phyloP scores from a whole-genome alignment of 2,329 filamentous ascomycete species.

The Blastomyces emzantsi region DNA sequence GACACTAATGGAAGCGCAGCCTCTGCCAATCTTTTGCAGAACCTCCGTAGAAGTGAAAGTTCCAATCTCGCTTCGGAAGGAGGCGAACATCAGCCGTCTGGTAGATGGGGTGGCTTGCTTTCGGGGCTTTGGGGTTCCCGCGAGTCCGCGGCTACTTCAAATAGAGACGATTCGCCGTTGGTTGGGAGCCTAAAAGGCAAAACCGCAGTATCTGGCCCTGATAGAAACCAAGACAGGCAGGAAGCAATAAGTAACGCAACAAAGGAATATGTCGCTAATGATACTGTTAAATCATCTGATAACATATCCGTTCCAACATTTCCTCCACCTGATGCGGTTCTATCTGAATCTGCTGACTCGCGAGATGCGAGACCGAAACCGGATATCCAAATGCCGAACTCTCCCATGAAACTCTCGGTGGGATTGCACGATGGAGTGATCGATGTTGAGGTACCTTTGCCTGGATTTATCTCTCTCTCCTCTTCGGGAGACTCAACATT shows the following conservation, averaged over 20 bases:
- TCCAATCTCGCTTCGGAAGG: constrained; percentile 39
- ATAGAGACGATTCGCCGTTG: constrained; percentile 20
- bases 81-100: constrained; percentile 39
- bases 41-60: constrained; percentile 45
- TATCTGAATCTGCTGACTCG: constrained; percentile 19
- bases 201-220: neutral
- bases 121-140: constrained; percentile 48
- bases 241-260: neutral
- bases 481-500: constrained; percentile 39
- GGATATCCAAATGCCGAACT: constrained; percentile 31
- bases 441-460: constrained; percentile 50
- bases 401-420: constrained; percentile 46
- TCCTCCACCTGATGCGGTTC: constrained; percentile 17
- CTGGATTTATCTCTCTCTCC: constrained; percentile 41
- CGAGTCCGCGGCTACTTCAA: constrained; percentile 42
- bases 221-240: neutral
- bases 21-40: constrained; percentile 48
- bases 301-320: constrained; percentile 30
- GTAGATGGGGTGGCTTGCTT: constrained; percentile 49
- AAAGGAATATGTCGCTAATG: constrained; percentile 15
- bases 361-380: constrained; percentile 23
- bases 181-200: constrained; percentile 3
- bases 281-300: constrained; percentile 23
- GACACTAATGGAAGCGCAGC: constrained; percentile 39
- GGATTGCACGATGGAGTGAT: constrained; percentile 49